A percentile compares a stretch with the other conserved stretches of the same genome.
phyloP scores from a whole-genome alignment of 192 early-diverging fungal genomes.

The Chytriomyces sp. region DNA sequence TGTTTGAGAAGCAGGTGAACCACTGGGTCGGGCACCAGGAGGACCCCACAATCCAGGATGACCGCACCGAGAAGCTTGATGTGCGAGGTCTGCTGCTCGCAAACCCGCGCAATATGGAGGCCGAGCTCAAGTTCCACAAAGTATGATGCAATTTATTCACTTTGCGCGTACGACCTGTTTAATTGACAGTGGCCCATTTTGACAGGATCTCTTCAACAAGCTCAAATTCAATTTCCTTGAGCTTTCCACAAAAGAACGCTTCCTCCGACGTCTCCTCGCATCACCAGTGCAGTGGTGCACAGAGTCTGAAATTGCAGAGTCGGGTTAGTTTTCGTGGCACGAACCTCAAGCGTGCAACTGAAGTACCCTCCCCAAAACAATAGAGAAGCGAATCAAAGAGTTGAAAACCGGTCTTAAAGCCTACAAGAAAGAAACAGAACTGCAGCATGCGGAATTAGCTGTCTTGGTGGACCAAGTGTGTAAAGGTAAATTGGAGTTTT shows the following conservation, averaged over 20 bases:
- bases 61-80: conserved; percentile 42
- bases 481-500: background rate
- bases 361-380: background rate
- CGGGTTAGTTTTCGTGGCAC: conserved; percentile 2
- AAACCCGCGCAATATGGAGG: conserved; percentile 46
- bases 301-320: conserved; percentile 32
- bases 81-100: conserved; percentile 38
- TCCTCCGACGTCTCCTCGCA: conserved; percentile 48
- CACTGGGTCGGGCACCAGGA: conserved; percentile 24
- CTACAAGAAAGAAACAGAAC: conserved; percentile 20
- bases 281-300: conserved; percentile 40
- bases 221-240: conserved; percentile 60
- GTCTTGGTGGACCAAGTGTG: conserved; percentile 16
- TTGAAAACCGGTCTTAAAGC: conserved; percentile 22
- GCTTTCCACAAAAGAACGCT: conserved; percentile 56
- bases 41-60: conserved; percentile 27
- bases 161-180: background rate
- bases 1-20: conserved; percentile 28
- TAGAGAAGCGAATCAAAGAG: conserved; percentile 9
- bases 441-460: background rate
- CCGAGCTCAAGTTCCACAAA: conserved; percentile 48
- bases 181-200: background rate
- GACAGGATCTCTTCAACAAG: conserved; percentile 56
- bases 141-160: conserved; percentile 9
- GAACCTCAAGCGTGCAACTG: background rate